Base-by-base conservation (phyloP, 768 basidiomycete species). In the Crassisporium funariophilum region DNA sequence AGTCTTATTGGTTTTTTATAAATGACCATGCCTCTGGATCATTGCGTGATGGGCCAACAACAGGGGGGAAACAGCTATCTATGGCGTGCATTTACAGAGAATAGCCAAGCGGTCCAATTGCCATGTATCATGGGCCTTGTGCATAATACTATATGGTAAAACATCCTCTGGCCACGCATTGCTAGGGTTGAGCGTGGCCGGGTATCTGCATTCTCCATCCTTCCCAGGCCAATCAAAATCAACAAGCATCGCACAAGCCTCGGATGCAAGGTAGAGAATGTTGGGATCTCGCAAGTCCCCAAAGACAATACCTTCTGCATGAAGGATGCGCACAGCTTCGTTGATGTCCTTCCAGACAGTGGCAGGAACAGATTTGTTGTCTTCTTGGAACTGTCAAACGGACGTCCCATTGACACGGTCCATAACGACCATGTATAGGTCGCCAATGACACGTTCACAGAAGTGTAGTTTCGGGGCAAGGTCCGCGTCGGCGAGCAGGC, bases 171-270 rank as follows among this genome's bases (percentile, higher is more conserved):
- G 22, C 56, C 56, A 57, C 9, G 24, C 23, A 34, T 50, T 52
- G n/a, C 21, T 13, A 25, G 39, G 15, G 42, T 55, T 58, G 21
- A 60, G 47, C 35, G 50, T 49, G 17, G 56, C 49, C 11, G 63
- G 61, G 44, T 65, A 67, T 50, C 52, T 43, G 44, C 35, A 52
- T 37, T 58, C 35, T 5, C 42, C 55, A 24, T 43, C 42, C 29
- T 45, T 48, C 11, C 55, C 65, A 16, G 56, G 42, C 64, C 61
- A 67, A 50, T 67, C 63, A 41, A 65, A 65, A 49, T 65, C 60
- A 27, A 65, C 48, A 11, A 67, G 51, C 37, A 60, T 37, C 15
- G 44, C 54, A 34, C 41, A 42, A 16, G 13, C 35, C 22, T 52
- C 46, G 37, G 41, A 25, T 20, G 47, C 31, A 31, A 25, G 22